These are phyloP conservation scores for Escallonia rubra DNA, from an alignment of 129 eudicot species.

Conservation along the genomic window DNA sequence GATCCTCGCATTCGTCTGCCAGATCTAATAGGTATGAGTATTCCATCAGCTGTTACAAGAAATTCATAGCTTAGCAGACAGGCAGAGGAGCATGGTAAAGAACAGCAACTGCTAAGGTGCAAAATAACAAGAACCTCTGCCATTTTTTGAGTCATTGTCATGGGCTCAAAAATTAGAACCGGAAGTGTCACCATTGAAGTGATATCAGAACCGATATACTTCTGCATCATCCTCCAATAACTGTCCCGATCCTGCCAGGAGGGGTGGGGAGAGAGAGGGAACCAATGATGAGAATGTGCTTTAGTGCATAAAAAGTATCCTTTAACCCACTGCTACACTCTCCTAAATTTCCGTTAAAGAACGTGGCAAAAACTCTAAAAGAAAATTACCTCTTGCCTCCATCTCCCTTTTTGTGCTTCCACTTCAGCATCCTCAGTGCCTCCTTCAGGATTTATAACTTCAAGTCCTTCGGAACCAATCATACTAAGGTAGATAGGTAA, in stretches of 20 bases:
- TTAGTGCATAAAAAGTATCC: not conserved
- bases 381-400: constrained; percentile 63
- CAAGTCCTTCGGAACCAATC: constrained; percentile 68
- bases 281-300: not conserved
- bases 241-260: constrained; percentile 79
- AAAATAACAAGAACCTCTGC: constrained; percentile 71
- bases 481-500: constrained; percentile 15
- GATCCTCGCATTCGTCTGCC: constrained; percentile 95
- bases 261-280: not conserved
- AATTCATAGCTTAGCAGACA: not conserved
- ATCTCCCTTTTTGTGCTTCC: constrained; percentile 86
- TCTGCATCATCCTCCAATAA: constrained; percentile 97
- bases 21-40: constrained; percentile 68
- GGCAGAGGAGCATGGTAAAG: not conserved
- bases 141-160: constrained; percentile 97
- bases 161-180: constrained; percentile 92
- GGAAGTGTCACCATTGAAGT: constrained; percentile 97
- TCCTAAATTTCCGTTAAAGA: no score
- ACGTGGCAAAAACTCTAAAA: no score
- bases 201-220: constrained; percentile 82
- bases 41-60: constrained; percentile 73
- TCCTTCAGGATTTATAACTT: constrained; percentile 79
- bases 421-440: constrained; percentile 74
- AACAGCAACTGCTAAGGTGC: constrained; percentile 3
- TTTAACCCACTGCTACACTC: no score